Evolutionary conservation across 768 basidiomycete species (phyloP).

Genomic region (Tricholomella constricta): DNA sequence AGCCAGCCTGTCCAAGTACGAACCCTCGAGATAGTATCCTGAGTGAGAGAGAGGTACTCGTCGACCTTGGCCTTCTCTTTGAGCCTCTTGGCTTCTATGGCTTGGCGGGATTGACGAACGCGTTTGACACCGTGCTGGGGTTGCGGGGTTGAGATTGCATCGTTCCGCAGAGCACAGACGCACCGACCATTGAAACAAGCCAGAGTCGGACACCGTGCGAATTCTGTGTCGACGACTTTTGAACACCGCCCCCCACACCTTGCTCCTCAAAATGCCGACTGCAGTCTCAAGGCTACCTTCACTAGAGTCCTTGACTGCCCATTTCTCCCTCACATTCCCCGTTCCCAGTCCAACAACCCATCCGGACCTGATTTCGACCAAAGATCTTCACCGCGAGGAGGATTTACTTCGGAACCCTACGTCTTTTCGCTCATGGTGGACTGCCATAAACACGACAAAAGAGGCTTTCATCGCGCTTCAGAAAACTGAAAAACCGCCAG

Average conservation of each 20-base stretch:
- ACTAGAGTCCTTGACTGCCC: conserved; percentile 48
- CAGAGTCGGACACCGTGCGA: conserved; percentile 8
- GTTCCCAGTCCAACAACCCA: conserved; percentile 81
- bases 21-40: conserved; percentile 67
- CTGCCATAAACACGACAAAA: conserved; percentile 74
- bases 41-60: conserved; percentile 69
- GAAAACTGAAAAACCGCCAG: conserved; percentile 54
- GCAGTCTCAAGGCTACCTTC: conserved; percentile 49
- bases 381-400: conserved; percentile 88
- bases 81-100: conserved; percentile 63
- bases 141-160: conserved; percentile 1
- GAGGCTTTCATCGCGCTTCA: conserved; percentile 61
- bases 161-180: conserved; percentile 1
- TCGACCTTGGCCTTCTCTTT: conserved; percentile 77
- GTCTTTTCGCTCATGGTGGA: conserved; percentile 93
- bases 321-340: conserved; percentile 86
- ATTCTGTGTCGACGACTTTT: conserved; percentile 1
- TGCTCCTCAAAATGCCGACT: conserved; percentile 51
- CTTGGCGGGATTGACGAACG: conserved; percentile 56
- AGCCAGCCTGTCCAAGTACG: conserved; percentile 20
- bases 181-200: conserved; percentile 17
- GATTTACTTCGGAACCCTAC: conserved; percentile 89
- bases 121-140: conserved; percentile 75
- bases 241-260: conserved; percentile 1
- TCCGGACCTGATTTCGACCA: conserved; percentile 68